phyloP scores from a whole-genome alignment of 2,329 filamentous ascomycete species.

The Claviceps sorghi region DNA sequence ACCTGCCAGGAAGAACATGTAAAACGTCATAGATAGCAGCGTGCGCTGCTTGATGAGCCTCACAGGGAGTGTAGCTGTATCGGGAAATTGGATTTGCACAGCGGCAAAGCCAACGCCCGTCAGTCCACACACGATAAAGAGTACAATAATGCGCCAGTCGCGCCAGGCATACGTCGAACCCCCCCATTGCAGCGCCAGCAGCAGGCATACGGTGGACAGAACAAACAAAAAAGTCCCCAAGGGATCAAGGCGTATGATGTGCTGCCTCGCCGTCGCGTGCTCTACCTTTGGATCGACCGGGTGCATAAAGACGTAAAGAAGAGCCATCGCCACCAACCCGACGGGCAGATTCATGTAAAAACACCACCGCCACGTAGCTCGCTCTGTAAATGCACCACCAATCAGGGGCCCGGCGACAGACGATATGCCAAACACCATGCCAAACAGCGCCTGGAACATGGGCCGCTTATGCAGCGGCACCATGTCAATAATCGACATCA shows the following conservation, averaged over 20 bases:
- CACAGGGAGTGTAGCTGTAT: constrained; percentile 31
- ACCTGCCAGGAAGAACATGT: background rate
- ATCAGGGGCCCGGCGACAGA: constrained; percentile 35
- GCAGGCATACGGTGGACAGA: constrained; percentile 35
- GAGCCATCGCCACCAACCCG: constrained; percentile 28
- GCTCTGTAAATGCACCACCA: constrained; percentile 35
- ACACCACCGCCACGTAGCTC: constrained; percentile 38
- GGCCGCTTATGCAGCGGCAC: constrained; percentile 40
- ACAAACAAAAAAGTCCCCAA: constrained; percentile 35
- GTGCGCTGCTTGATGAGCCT: constrained; percentile 31
- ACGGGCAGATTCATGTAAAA: constrained; percentile 34
- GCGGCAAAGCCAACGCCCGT: constrained; percentile 32
- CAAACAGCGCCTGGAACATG: constrained; percentile 38
- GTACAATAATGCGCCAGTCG: constrained; percentile 31
- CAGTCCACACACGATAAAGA: constrained; percentile 33
- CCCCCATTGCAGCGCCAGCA: constrained; percentile 44
- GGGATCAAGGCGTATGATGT: constrained; percentile 33
- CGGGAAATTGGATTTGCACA: constrained; percentile 28
- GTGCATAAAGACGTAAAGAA: constrained; percentile 30
- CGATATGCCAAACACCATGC: constrained; percentile 42
- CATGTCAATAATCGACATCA: constrained; percentile 25
- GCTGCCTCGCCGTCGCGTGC: constrained; percentile 19
- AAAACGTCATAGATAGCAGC: constrained; percentile 26
- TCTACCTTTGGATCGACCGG: constrained; percentile 8
- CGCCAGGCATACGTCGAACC: constrained; percentile 37